phyloP scores from a whole-genome alignment of 805 yeast genomes.

The Saccharomycopsis fermentans region DNA sequence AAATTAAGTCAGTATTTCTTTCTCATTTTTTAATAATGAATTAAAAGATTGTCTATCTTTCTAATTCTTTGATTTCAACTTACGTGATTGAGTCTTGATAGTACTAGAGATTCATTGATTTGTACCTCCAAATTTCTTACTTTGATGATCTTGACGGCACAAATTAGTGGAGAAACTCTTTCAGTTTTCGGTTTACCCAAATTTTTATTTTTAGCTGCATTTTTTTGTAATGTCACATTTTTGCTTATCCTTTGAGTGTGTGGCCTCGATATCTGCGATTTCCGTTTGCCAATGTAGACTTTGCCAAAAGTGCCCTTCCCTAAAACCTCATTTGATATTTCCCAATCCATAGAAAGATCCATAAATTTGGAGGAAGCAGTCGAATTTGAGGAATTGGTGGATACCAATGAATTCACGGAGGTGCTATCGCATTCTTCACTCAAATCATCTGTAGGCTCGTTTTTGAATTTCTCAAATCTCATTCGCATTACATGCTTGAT shows the following conservation, averaged over 20 bases:
- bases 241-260: slow-evolving; percentile 4
- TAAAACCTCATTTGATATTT: slow-evolving; percentile 30
- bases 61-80: too few species aligned
- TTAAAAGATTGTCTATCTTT: too few species aligned
- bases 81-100: slow-evolving; percentile 32
- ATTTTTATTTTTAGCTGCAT: neutral
- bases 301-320: slow-evolving; percentile 54
- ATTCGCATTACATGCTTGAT: slow-evolving; percentile 26
- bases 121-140: slow-evolving; percentile 24
- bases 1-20: neutral
- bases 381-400: neutral
- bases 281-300: slow-evolving; percentile 25
- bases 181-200: neutral
- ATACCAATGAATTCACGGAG: neutral
- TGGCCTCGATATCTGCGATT: slow-evolving; percentile 16
- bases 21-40: too few species aligned
- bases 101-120: slow-evolving; percentile 35
- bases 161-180: slow-evolving; percentile 27
- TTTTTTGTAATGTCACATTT: neutral
- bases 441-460: slow-evolving; percentile 6
- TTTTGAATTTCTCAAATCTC: slow-evolving; percentile 17
- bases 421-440: neutral
- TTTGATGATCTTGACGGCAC: slow-evolving; percentile 41
- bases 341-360: slow-evolving; percentile 29
- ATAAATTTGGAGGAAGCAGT: neutral